Percentiles rank a stretch among this genome's conserved stretches.
These are phyloP conservation scores for Pisolithus thermaeus DNA, from an alignment of 1,284 basidiomycete genomes.

Conservation along the genomic window DNA sequence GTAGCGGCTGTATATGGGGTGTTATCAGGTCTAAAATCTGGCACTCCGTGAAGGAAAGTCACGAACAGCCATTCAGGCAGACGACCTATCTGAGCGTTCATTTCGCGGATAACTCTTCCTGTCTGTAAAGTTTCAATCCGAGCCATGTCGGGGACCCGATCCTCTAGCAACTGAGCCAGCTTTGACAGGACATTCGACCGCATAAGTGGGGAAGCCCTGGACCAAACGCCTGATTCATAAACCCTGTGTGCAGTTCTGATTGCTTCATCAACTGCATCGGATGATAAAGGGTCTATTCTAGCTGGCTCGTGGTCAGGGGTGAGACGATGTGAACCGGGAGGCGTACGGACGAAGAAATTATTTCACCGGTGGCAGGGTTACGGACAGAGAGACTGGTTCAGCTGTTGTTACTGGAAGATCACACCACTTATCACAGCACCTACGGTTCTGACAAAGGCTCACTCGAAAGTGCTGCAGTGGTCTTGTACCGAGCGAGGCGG, in stretches of 20 bases:
- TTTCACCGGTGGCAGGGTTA: conserved; percentile 55
- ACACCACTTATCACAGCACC: background rate
- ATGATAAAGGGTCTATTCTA: conserved; percentile 38
- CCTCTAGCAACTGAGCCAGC: conserved; percentile 57
- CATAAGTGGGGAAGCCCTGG: conserved; percentile 46
- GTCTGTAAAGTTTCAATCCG: conserved; percentile 70
- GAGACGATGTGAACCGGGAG: background rate
- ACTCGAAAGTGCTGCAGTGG: background rate
- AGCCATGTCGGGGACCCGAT: conserved; percentile 52
- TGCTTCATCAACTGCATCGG: conserved; percentile 45
- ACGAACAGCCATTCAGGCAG: conserved; percentile 79
- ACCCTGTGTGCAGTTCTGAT: conserved; percentile 50
- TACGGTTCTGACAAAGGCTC: background rate
- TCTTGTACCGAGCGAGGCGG: background rate
- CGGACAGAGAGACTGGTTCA: background rate
- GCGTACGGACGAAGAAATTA: conserved; percentile 50
- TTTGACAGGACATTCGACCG: conserved; percentile 63
- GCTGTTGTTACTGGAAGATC: background rate
- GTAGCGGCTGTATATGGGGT: conserved; percentile 50
- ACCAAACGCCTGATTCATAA: conserved; percentile 68
- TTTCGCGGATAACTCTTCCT: conserved; percentile 70
- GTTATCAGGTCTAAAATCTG: conserved; percentile 3
- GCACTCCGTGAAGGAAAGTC: background rate
- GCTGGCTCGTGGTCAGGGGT: conserved; percentile 5
- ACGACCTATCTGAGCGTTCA: conserved; percentile 67